Conservation (phyloP, 352 stramenopile genomes). For the Pilasporangium apinafurcum region DNA sequence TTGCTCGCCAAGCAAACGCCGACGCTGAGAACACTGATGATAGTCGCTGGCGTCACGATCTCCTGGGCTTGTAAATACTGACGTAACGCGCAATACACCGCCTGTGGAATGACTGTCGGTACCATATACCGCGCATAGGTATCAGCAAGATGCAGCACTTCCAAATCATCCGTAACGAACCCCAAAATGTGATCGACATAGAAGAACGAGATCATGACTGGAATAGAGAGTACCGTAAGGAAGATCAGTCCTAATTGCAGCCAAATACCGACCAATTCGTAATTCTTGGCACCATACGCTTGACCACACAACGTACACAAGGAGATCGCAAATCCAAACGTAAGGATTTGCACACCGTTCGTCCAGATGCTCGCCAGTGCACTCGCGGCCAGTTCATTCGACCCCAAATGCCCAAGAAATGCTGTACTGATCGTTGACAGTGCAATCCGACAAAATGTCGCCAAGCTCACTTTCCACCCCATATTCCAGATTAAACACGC, state of each 20-base stretch:
- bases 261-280: slow-evolving; percentile 69
- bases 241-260: slow-evolving; percentile 72
- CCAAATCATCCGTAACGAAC: slow-evolving; percentile 56
- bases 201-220: slow-evolving; percentile 77
- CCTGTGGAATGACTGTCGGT: slow-evolving; percentile 60
- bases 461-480: slow-evolving; percentile 78
- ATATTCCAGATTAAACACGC: slow-evolving; percentile 70
- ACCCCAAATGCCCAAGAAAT: slow-evolving; percentile 74
- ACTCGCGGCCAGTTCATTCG: slow-evolving; percentile 60
- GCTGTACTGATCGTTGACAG: slow-evolving; percentile 73
- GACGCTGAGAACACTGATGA: slow-evolving; percentile 67
- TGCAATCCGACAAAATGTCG: slow-evolving; percentile 78
- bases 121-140: slow-evolving; percentile 56
- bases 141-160: slow-evolving; percentile 52
- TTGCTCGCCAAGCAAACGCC: slow-evolving; percentile 62
- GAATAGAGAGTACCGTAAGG: slow-evolving; percentile 57
- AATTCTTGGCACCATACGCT: slow-evolving; percentile 77
- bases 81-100: slow-evolving; percentile 61
- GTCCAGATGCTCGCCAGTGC: slow-evolving; percentile 77
- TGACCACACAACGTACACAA: slow-evolving; percentile 77
- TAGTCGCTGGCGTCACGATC: slow-evolving; percentile 72
- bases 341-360: slow-evolving; percentile 70
- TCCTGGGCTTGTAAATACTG: slow-evolving; percentile 80
- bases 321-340: slow-evolving; percentile 75
- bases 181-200: slow-evolving; percentile 68